These are phyloP conservation scores for Ceriops decandra DNA, from an alignment of 345 rosid genomes.

Conservation along the genomic window DNA sequence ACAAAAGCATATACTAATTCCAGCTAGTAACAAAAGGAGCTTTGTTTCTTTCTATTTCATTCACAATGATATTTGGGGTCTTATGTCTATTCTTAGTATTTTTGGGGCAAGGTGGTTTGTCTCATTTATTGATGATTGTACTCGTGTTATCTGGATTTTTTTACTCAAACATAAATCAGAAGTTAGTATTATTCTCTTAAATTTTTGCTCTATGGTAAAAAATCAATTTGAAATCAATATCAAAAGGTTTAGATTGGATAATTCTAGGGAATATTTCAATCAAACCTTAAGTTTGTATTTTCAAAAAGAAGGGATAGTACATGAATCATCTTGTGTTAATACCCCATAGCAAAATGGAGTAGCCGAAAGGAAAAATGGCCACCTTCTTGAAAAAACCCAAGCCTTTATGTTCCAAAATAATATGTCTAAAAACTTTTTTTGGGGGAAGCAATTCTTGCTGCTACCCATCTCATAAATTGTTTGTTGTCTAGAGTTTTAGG, in stretches of 20 bases:
- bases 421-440: not conserved
- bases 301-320: not conserved
- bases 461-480: not conserved
- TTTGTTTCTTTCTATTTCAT: not conserved
- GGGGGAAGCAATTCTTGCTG: not conserved
- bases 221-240: not conserved
- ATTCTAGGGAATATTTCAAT: not conserved
- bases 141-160: not conserved
- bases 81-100: not conserved
- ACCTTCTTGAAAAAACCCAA: not conserved
- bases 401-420: not conserved
- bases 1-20: not conserved
- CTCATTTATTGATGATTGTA: constrained; percentile 1
- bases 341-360: not conserved
- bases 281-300: not conserved
- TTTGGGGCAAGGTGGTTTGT: not conserved
- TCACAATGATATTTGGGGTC: not conserved
- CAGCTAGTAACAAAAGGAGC: constrained; percentile 2
- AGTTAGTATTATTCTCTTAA: not conserved
- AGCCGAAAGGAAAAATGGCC: not conserved
- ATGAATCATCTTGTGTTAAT: not conserved
- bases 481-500: not conserved
- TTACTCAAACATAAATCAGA: not conserved
- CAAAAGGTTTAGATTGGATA: not conserved
- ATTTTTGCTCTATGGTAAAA: not conserved